phyloP scores from a whole-genome alignment of 2,329 filamentous ascomycete genomes.

The Talaromyces piceae region DNA sequence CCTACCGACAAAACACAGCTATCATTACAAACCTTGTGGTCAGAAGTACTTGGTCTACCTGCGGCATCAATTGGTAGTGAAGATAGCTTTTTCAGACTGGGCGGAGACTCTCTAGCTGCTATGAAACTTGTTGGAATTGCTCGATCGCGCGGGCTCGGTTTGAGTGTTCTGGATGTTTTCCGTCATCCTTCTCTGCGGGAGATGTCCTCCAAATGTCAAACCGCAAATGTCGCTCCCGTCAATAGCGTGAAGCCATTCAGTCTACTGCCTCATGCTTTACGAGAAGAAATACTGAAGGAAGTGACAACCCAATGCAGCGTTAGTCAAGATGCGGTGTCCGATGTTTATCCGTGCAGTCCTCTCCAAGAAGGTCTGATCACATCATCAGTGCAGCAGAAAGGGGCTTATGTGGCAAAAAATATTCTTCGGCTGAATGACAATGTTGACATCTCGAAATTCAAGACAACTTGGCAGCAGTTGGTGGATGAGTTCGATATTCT shows the following conservation, averaged over 20 bases:
- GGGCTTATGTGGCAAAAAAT: slow-evolving; percentile 44
- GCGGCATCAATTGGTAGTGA: slow-evolving; percentile 15
- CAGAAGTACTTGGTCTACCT: slow-evolving; percentile 16
- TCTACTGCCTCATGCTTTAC: slow-evolving; percentile 16
- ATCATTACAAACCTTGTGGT: slow-evolving; percentile 15
- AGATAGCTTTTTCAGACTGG: slow-evolving; percentile 25
- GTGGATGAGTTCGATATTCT: slow-evolving; percentile 42
- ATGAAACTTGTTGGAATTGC: slow-evolving; percentile 15
- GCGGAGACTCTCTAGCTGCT: slow-evolving; percentile 19
- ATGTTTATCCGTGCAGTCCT: slow-evolving; percentile 39
- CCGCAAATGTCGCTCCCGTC: background rate
- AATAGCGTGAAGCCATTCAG: slow-evolving; percentile 21
- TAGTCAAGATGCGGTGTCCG: slow-evolving; percentile 21
- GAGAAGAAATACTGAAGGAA: slow-evolving; percentile 20
- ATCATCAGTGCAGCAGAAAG: slow-evolving; percentile 40
- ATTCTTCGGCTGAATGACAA: slow-evolving; percentile 32
- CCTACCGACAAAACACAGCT: slow-evolving; percentile 19
- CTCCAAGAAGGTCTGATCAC: slow-evolving; percentile 42
- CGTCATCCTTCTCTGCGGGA: slow-evolving; percentile 36
- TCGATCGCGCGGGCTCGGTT: slow-evolving; percentile 1
- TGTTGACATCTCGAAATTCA: slow-evolving; percentile 38
- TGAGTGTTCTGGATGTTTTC: slow-evolving; percentile 22
- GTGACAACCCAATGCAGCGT: slow-evolving; percentile 26
- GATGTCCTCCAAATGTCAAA: slow-evolving; percentile 31
- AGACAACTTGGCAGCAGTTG: slow-evolving; percentile 40